Conservation (phyloP, 331 rosid genomes). For the Quercus lobata region DNA sequence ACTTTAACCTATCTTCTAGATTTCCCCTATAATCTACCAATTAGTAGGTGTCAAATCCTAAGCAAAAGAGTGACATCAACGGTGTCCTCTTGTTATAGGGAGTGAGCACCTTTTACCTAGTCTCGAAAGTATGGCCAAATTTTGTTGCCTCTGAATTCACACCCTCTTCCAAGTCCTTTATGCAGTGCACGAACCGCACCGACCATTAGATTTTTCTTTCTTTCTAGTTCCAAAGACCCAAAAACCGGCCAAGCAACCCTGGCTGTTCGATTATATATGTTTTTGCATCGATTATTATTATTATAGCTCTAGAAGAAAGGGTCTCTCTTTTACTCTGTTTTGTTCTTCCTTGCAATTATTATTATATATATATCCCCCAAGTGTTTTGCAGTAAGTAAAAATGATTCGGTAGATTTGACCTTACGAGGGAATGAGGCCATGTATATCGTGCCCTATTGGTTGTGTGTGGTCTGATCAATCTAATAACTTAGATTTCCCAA, state of each 20-base stretch:
- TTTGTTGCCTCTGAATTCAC: constrained; percentile 11
- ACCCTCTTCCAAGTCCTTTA: background rate
- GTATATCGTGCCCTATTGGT: constrained; percentile 4
- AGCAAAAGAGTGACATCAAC: background rate
- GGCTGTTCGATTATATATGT: background rate
- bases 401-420: constrained; percentile 40
- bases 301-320: too few species aligned
- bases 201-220: background rate
- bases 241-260: background rate
- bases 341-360: too few species aligned
- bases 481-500: constrained; percentile 18
- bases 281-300: background rate
- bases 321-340: too few species aligned
- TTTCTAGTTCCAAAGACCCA: background rate
- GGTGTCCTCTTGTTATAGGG: background rate
- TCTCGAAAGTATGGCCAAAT: background rate
- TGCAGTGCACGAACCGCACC: constrained; percentile 29
- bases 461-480: constrained; percentile 8
- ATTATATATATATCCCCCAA: too few species aligned
- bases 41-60: constrained; percentile 5
- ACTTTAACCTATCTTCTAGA: background rate
- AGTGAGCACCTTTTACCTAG: background rate
- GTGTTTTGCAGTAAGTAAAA: background rate
- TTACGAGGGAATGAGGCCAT: constrained; percentile 26
- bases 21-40: background rate